A percentile compares a stretch with the other conserved stretches of the same genome.
Evolutionary conservation across 768 basidiomycete genomes (phyloP).

Genomic region (Tremella mesenterica): DNA sequence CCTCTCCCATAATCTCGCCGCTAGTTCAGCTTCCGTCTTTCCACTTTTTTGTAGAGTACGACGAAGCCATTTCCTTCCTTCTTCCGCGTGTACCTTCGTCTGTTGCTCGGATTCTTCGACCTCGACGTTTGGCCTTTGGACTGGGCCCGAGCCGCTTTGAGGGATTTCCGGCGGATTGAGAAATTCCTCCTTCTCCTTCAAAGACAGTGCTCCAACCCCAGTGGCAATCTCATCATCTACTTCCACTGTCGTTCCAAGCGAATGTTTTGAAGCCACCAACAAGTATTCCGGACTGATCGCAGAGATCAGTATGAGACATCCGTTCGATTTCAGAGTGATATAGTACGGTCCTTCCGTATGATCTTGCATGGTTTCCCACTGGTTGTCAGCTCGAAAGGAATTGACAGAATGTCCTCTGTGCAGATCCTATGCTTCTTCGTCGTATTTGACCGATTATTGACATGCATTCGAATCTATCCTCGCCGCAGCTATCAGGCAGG

Average conservation of each 20-base stretch:
- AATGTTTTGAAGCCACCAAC: constrained; percentile 85
- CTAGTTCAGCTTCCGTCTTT: constrained; percentile 66
- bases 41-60: constrained; percentile 57
- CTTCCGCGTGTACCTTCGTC: constrained; percentile 61
- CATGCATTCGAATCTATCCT: too few species aligned
- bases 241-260: constrained; percentile 54
- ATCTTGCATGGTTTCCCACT: constrained; percentile 68
- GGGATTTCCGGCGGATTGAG: constrained; percentile 3
- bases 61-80: constrained; percentile 73
- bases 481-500: too few species aligned
- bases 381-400: neutral
- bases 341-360: constrained; percentile 71
- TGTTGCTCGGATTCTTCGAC: constrained; percentile 1
- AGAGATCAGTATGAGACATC: constrained; percentile 91
- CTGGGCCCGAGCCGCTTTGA: neutral
- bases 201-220: constrained; percentile 2
- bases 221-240: neutral
- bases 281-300: constrained; percentile 67
- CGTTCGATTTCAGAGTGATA: constrained; percentile 86
- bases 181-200: constrained; percentile 3
- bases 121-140: neutral
- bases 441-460: too few species aligned
- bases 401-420: too few species aligned
- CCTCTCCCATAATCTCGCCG: constrained; percentile 63
- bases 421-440: too few species aligned